These are phyloP conservation scores for Kodamaea neixiangensis DNA, from an alignment of 805 yeast genomes.

Conservation along the genomic window DNA sequence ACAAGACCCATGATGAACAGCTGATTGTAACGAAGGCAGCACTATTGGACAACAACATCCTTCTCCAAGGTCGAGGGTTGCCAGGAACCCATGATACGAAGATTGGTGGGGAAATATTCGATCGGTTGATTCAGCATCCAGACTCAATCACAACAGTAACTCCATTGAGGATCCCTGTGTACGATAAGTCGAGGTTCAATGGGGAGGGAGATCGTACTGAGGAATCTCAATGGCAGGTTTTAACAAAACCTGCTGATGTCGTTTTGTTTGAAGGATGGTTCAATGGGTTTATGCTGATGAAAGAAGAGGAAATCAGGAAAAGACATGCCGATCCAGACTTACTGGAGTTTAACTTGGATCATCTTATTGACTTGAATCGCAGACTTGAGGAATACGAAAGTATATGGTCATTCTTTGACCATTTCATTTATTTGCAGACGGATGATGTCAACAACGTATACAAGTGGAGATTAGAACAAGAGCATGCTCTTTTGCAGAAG, in stretches of 20 bases:
- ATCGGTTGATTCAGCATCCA: conserved; percentile 22
- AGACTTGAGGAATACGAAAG: conserved; percentile 50
- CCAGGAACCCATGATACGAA: conserved; percentile 91
- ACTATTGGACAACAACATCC: conserved; percentile 43
- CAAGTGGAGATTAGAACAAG: conserved; percentile 79
- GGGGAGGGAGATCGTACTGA: conserved; percentile 81
- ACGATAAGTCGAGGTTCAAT: conserved; percentile 69
- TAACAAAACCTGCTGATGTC: conserved; percentile 51
- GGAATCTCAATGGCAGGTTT: conserved; percentile 36
- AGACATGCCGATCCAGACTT: conserved; percentile 22
- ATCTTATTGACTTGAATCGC: conserved; percentile 49
- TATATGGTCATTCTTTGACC: conserved; percentile 60
- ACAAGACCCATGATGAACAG: conserved; percentile 69
- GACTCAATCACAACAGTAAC: conserved; percentile 20
- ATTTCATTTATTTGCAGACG: conserved; percentile 64
- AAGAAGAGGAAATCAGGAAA: conserved; percentile 20
- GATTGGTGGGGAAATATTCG: conserved; percentile 41
- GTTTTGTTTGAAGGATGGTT: conserved; percentile 95
- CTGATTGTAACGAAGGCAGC: conserved; percentile 36
- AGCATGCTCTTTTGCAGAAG: conserved; percentile 53
- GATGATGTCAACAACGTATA: conserved; percentile 62
- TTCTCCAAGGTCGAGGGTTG: conserved; percentile 78
- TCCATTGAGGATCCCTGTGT: conserved; percentile 52
- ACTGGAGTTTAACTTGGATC: conserved; percentile 25
- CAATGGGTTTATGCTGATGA: conserved; percentile 60